Percentiles rank a stretch among this genome's conserved stretches.
Conservation (phyloP, 148 eudicot species). For the Rhododendron williamsianum region DNA sequence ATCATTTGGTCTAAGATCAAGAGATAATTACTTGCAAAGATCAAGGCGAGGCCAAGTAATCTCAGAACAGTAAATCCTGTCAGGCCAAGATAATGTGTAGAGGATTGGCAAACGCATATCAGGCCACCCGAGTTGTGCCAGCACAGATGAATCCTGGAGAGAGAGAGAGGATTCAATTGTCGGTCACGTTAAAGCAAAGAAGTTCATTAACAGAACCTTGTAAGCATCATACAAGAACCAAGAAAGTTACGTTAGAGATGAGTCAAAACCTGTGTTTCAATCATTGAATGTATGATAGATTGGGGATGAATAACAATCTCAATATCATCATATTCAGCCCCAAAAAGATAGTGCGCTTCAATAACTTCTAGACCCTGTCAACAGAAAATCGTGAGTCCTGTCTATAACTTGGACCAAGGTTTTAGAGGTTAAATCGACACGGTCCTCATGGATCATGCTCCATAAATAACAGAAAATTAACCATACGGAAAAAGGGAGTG, state of each 20-base stretch:
- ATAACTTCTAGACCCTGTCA: slow-evolving; percentile 95
- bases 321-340: slow-evolving; percentile 83
- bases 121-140: slow-evolving; percentile 99
- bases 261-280: slow-evolving; percentile 80
- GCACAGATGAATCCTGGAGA: slow-evolving; percentile 80
- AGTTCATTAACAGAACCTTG: not conserved
- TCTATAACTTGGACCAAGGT: not conserved
- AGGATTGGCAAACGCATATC: slow-evolving; percentile 96
- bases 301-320: slow-evolving; percentile 97
- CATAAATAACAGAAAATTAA: not conserved
- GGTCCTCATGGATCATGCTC: not conserved
- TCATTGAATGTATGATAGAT: slow-evolving; percentile 94
- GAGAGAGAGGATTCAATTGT: not conserved
- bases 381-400: slow-evolving; percentile 1
- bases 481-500: not conserved
- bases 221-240: not conserved
- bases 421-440: not conserved
- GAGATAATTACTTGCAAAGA: slow-evolving; percentile 84
- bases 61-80: slow-evolving; percentile 88
- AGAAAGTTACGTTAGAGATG: not conserved
- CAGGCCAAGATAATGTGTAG: slow-evolving; percentile 98
- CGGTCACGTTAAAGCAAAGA: not conserved
- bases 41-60: slow-evolving; percentile 99
- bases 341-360: slow-evolving; percentile 98
- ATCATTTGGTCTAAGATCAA: not conserved